These are phyloP conservation scores for Penicillium macrosclerotiorum DNA, from an alignment of 495 filamentous ascomycete genomes.

Conservation along the genomic window DNA sequence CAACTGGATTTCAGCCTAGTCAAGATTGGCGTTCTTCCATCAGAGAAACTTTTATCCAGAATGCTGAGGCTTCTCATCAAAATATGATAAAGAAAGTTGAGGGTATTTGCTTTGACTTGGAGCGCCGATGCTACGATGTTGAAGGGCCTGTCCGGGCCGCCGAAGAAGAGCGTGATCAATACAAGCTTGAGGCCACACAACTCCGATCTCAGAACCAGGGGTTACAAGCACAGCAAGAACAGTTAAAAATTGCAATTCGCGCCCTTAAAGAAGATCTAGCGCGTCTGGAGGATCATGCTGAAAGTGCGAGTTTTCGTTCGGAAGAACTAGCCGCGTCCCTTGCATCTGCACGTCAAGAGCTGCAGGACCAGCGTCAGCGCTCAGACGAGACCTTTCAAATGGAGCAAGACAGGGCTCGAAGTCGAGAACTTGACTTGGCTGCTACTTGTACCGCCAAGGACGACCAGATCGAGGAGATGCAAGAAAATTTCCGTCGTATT, in stretches of 20 bases:
- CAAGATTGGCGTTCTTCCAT: slow-evolving; percentile 48
- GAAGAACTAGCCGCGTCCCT: slow-evolving; percentile 32
- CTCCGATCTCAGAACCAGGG: slow-evolving; percentile 28
- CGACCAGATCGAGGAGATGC: slow-evolving; percentile 40
- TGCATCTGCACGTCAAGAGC: slow-evolving; percentile 19
- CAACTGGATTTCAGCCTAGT: slow-evolving; percentile 18
- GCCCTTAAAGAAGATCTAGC: slow-evolving; percentile 30
- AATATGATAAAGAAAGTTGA: slow-evolving; percentile 46
- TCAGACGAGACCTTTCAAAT: slow-evolving; percentile 20
- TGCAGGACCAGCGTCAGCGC: slow-evolving; percentile 24
- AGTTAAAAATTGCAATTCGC: slow-evolving; percentile 18
- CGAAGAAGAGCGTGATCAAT: slow-evolving; percentile 40
- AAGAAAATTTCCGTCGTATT: slow-evolving; percentile 21
- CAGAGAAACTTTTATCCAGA: slow-evolving; percentile 30
- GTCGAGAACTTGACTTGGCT: slow-evolving; percentile 41
- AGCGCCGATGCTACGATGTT: slow-evolving; percentile 48
- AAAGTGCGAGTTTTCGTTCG: slow-evolving; percentile 17
- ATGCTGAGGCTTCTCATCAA: slow-evolving; percentile 35
- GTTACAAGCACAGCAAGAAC: slow-evolving; percentile 23
- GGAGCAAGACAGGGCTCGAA: slow-evolving; percentile 34
- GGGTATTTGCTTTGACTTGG: slow-evolving; percentile 53
- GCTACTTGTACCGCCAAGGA: slow-evolving; percentile 47
- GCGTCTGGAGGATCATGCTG: slow-evolving; percentile 28
- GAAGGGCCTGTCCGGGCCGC: slow-evolving; percentile 49
- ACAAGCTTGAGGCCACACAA: slow-evolving; percentile 24